Percentiles rank a stretch among this genome's conserved stretches.
phyloP scores from a whole-genome alignment of 1,284 basidiomycete genomes.

The Cryptococcus wingfieldii region DNA sequence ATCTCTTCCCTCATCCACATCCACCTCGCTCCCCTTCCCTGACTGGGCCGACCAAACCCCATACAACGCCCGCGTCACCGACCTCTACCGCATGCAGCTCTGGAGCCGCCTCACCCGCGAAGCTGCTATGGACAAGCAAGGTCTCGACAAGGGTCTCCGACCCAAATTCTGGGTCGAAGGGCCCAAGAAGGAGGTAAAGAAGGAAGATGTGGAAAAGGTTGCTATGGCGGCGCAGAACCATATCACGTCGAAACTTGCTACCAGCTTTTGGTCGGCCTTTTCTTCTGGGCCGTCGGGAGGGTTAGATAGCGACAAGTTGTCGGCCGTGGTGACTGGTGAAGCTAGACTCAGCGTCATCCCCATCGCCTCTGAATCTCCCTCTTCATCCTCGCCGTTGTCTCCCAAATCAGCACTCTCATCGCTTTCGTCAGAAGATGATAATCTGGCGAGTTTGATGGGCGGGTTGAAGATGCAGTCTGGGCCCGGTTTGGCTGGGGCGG shows the following conservation, averaged over 20 bases:
- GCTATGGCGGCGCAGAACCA: conserved; percentile 38
- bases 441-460: conserved; percentile 25
- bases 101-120: conserved; percentile 72
- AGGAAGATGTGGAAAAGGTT: conserved; percentile 6
- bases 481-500: not conserved
- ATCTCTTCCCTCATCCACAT: conserved; percentile 29
- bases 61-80: conserved; percentile 75
- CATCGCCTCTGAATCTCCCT: conserved; percentile 5
- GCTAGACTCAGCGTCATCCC: conserved; percentile 46
- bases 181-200: conserved; percentile 5
- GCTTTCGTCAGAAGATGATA: not conserved
- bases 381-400: conserved; percentile 21
- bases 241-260: conserved; percentile 45
- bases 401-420: conserved; percentile 5
- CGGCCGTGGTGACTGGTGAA: conserved; percentile 48
- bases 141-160: conserved; percentile 34
- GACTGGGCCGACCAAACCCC: conserved; percentile 62
- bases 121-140: conserved; percentile 41
- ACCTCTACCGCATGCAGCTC: conserved; percentile 78
- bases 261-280: conserved; percentile 51
- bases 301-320: conserved; percentile 48
- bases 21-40: conserved; percentile 62
- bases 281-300: conserved; percentile 17
- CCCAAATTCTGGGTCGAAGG: conserved; percentile 47
- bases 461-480: conserved; percentile 30